Conservation (phyloP, 2,329 filamentous ascomycete genomes). For the Fusarium cyanostomum region DNA sequence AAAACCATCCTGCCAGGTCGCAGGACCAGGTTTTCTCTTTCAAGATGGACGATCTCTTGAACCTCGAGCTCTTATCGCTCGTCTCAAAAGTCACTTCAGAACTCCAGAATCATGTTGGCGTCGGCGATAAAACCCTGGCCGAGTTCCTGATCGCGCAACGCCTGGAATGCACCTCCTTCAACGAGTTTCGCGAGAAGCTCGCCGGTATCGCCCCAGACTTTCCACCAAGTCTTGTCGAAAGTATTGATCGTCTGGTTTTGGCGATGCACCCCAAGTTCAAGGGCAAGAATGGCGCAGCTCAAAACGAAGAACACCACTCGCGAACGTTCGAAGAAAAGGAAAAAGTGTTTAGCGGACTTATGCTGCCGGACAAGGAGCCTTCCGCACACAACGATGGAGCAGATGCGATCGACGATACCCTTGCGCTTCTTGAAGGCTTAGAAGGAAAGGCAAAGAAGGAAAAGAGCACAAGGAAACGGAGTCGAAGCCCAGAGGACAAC, state of each 20-base stretch:
- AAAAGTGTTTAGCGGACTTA: conserved; percentile 88
- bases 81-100: conserved; percentile 95
- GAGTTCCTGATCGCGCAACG: conserved; percentile 97
- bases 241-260: conserved; percentile 85
- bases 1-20: conserved; percentile 26
- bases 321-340: conserved; percentile 75
- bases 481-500: conserved; percentile 65
- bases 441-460: conserved; percentile 71
- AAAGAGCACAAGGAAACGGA: conserved; percentile 63
- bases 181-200: conserved; percentile 80
- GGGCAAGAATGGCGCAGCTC: conserved; percentile 55
- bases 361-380: conserved; percentile 82
- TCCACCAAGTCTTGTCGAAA: conserved; percentile 86
- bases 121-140: conserved; percentile 92
- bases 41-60: conserved; percentile 87
- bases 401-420: conserved; percentile 89
- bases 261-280: conserved; percentile 94
- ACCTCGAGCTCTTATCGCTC: conserved; percentile 91
- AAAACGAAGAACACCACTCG: conserved; percentile 52
- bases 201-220: conserved; percentile 83
- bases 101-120: conserved; percentile 90
- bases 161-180: conserved; percentile 73
- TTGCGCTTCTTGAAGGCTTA: conserved; percentile 88
- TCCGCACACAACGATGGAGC: conserved; percentile 49
- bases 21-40: conserved; percentile 22